These are phyloP conservation scores for Vitis amurensis DNA, from an alignment of 164 flowering plant species.

Conservation along the genomic window DNA sequence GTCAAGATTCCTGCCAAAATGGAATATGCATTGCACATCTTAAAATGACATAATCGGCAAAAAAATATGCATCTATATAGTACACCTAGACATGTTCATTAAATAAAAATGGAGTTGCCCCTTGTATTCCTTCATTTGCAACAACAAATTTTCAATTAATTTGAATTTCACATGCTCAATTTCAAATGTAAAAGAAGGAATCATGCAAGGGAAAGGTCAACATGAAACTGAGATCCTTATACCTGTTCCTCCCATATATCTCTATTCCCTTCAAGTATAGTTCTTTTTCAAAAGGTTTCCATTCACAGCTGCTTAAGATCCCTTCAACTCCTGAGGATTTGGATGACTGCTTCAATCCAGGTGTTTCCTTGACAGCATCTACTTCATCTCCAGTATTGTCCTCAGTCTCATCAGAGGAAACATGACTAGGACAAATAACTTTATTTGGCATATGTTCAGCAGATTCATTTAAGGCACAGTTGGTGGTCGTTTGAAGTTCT, in stretches of 20 bases:
- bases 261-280: conserved; percentile 87
- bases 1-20: no score
- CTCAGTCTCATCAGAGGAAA: conserved; percentile 17
- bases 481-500: conserved; percentile 17
- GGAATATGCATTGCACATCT: no score
- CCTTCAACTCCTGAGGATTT: conserved; percentile 20
- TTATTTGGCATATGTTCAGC: conserved; percentile 10
- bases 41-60: no score
- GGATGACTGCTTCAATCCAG: conserved; percentile 24
- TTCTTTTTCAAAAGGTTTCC: conserved; percentile 91
- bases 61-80: no score
- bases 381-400: conserved; percentile 19
- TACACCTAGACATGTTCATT: no score
- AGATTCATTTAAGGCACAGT: conserved; percentile 12
- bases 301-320: conserved; percentile 28
- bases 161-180: no score
- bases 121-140: no score
- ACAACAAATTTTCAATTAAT: no score
- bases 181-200: neutral
- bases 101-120: no score
- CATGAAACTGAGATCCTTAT: conserved; percentile 5
- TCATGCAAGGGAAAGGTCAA: neutral
- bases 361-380: conserved; percentile 17
- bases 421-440: conserved; percentile 9
- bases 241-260: conserved; percentile 97